These are phyloP conservation scores for Dorcoceras hygrometricum DNA, from an alignment of 257 asterid genomes.

Conservation along the genomic window DNA sequence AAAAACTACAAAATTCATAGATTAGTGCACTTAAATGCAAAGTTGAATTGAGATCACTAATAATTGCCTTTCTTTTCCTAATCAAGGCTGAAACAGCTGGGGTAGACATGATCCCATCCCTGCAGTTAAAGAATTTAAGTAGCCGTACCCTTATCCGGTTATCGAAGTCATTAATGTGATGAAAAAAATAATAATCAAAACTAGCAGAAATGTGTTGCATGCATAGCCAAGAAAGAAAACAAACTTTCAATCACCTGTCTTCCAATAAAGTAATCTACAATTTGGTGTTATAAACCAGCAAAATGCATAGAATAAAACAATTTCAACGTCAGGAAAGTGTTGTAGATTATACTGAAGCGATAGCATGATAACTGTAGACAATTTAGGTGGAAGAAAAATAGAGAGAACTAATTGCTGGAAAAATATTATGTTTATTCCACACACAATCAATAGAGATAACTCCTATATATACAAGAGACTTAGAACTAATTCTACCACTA, in stretches of 20 bases:
- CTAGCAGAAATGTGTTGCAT: neutral
- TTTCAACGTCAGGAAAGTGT: neutral
- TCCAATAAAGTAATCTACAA: neutral
- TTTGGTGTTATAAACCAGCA: neutral
- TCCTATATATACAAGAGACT: no score
- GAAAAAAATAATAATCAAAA: neutral
- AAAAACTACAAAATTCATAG: conserved; percentile 14
- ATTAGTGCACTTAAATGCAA: conserved; percentile 13
- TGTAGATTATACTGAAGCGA: no score
- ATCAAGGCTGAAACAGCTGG: conserved; percentile 97
- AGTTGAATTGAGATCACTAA: conserved; percentile 16
- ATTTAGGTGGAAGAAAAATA: no score
- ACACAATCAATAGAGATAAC: no score
- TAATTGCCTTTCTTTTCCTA: conserved; percentile 77
- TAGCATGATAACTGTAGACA: no score
- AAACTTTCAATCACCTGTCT: neutral
- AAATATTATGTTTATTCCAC: no score
- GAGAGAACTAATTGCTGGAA: no score
- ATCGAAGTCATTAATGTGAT: neutral
- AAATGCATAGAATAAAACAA: neutral
- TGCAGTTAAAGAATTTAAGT: conserved; percentile 31
- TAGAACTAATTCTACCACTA: no score
- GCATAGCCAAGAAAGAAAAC: neutral
- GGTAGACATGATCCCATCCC: conserved; percentile 92
- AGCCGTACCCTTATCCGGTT: neutral